Evolutionary conservation across 768 basidiomycete genomes (phyloP).

Genomic region (Suillus hirtellus): DNA sequence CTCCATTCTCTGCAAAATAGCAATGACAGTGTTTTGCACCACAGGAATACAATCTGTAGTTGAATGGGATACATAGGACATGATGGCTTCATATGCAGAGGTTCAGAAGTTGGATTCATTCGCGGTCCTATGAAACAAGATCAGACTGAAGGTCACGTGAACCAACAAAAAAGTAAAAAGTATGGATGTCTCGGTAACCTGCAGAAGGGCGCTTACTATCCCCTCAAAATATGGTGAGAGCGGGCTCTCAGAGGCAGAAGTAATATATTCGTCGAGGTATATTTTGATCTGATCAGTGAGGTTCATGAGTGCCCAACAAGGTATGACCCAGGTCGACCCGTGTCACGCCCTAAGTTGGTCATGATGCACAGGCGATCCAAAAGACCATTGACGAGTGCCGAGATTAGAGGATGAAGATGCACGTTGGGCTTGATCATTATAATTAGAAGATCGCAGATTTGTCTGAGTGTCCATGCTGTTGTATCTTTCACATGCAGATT

Average conservation of each 20-base stretch:
- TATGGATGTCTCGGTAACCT: constrained; percentile 82
- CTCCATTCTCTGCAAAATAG: constrained; percentile 89
- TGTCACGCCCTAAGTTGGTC: constrained; percentile 59
- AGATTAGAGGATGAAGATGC: constrained; percentile 80
- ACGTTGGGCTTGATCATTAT: constrained; percentile 85
- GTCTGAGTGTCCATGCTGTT: constrained; percentile 95
- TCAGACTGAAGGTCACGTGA: constrained; percentile 15
- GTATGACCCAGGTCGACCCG: too few species aligned
- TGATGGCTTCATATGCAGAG: constrained; percentile 94
- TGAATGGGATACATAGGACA: constrained; percentile 80
- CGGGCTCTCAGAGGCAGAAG: constrained; percentile 50
- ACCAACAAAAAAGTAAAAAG: background rate
- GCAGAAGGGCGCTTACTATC: constrained; percentile 79
- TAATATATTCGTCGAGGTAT: constrained; percentile 58
- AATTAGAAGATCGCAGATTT: constrained; percentile 90
- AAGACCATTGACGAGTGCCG: constrained; percentile 80
- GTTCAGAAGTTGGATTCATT: constrained; percentile 95
- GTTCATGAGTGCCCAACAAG: constrained; percentile 95
- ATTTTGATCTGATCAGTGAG: constrained; percentile 86
- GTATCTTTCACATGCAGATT: constrained; percentile 92
- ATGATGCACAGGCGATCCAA: constrained; percentile 82
- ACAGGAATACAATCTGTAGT: constrained; percentile 76
- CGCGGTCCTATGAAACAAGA: constrained; percentile 47
- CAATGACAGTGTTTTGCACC: constrained; percentile 79
- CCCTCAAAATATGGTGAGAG: constrained; percentile 89